Evolutionary conservation across 257 asterid genomes (phyloP), one percentile per base, ranked within the genome.

Genomic region (Gentiana macrophylla): DNA sequence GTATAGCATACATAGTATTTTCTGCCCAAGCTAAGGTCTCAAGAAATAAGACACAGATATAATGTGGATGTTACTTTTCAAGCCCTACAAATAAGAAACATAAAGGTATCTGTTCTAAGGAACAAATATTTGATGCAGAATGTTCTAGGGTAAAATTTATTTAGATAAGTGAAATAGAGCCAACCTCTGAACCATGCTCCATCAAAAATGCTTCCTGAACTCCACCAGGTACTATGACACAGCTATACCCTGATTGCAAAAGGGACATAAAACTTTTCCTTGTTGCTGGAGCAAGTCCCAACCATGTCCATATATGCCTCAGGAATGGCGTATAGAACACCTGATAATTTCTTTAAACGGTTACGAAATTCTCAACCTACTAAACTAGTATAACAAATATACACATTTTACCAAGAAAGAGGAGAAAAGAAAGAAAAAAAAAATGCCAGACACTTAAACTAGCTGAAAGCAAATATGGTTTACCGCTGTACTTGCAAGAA

Each of bases 271-370:
- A 85, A 43, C 53, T 80, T 58, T 81, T 75, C 79, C 86, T 85
- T 3, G 95, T 63, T 53, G 94, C 97, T 35, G 95, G 72, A 54
- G 95, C 4, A 67, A 88, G 79, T 71, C 97, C 97, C 72, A 84
- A 68, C 99, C 99, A 92, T 0, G 97, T 67, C 99, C 99, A 88
- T 74, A 88, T 56, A 70, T 92, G 99, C 74, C 99, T 79, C 86
- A 92, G 34, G 80, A 92, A 75, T 52, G 99, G 99, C 37, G 89
- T 75, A 69, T 81, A 83, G 71, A 92, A 92, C 37, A 92, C 94
- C 99, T 92, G 80, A 48, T 52, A 55, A 69, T 49, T 12, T 61
- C 60, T 64, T 52, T 43, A 38, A 37, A 13, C 1, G 2, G 45
- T 32, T 46, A 38, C 9, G 15, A 52, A 59, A 37, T 8, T 37